Percentiles rank a stretch among this genome's conserved stretches.
Evolutionary conservation across 129 eudicot species (phyloP).

Genomic region (Saussurea involucrata): DNA sequence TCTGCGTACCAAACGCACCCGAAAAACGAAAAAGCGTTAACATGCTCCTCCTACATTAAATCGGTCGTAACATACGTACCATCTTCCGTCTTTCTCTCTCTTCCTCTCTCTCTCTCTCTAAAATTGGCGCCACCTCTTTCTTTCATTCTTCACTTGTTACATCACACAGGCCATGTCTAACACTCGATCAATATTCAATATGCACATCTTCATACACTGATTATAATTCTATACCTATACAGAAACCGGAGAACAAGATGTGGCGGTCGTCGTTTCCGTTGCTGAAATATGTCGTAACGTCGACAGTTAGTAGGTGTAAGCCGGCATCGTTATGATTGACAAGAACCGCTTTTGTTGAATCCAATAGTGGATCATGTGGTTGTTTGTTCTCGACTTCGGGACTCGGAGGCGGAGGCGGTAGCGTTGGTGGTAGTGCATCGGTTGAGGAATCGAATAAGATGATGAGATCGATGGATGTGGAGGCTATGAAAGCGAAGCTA

Average conservation of each 20-base stretch:
- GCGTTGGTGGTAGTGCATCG: slow-evolving; percentile 23
- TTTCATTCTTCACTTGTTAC: slow-evolving; percentile 14
- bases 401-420: too few relatives aligned
- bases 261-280: slow-evolving; percentile 39
- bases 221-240: background rate
- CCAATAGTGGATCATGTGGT: background rate
- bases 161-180: background rate
- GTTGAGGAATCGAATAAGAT: slow-evolving; percentile 53
- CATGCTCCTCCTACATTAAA: background rate
- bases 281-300: slow-evolving; percentile 24
- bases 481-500: slow-evolving; percentile 61
- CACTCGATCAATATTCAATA: slow-evolving; percentile 6
- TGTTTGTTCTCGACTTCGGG: slow-evolving; percentile 15
- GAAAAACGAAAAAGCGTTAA: background rate
- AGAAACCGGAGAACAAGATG: slow-evolving; percentile 19
- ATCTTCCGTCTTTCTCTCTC: slow-evolving; percentile 28
- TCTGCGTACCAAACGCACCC: too few relatives aligned
- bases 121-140: slow-evolving; percentile 15
- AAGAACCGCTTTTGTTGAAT: background rate
- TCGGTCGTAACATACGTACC: background rate
- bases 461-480: slow-evolving; percentile 70
- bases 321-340: background rate
- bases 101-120: slow-evolving; percentile 12
- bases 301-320: slow-evolving; percentile 4
- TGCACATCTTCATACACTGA: slow-evolving; percentile 10